Conservation (phyloP, 106 monocot genomes). For the Apostasia shenzhenica region DNA sequence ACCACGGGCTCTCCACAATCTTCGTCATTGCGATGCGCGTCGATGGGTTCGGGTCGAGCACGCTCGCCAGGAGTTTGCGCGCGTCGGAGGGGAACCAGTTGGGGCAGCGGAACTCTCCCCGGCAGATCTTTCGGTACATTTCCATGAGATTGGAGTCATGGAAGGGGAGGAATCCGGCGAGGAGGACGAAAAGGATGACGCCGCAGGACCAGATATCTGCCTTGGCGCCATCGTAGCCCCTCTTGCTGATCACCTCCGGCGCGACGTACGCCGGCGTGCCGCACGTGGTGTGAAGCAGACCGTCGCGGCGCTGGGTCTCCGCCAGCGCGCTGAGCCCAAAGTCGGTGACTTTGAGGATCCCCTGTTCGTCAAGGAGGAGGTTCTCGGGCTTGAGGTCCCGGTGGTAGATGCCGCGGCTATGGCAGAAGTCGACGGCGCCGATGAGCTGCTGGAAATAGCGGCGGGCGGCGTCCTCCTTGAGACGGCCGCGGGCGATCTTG, state of each 20-base stretch:
- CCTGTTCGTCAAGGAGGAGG: constrained; percentile 55
- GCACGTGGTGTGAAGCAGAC: constrained; percentile 60
- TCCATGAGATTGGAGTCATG: constrained; percentile 56
- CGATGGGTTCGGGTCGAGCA: constrained; percentile 43
- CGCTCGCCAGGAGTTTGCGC: constrained; percentile 26
- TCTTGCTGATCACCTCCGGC: constrained; percentile 56
- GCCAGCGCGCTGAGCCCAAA: constrained; percentile 51
- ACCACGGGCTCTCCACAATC: constrained; percentile 45
- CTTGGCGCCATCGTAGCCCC: constrained; percentile 48
- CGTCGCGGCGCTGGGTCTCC: constrained; percentile 33
- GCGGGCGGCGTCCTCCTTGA: constrained; percentile 47
- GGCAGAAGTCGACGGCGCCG: constrained; percentile 57
- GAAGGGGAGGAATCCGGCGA: constrained; percentile 54
- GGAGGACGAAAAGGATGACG: constrained; percentile 46
- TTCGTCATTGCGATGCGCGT: constrained; percentile 37
- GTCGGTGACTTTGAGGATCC: constrained; percentile 60
- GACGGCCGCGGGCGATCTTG: constrained; percentile 44
- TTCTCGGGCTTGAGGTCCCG: constrained; percentile 65
- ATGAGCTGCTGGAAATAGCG: constrained; percentile 65
- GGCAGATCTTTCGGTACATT: constrained; percentile 56
- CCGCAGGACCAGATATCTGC: constrained; percentile 66
- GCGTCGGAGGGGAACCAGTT: constrained; percentile 44
- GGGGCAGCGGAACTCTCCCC: constrained; percentile 49
- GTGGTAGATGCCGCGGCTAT: constrained; percentile 69
- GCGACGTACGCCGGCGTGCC: constrained; percentile 69